Percentiles rank a stretch among this genome's conserved stretches.
Conservation (phyloP, 2,329 filamentous ascomycete species). For the Curvularia hawaiiensis region DNA sequence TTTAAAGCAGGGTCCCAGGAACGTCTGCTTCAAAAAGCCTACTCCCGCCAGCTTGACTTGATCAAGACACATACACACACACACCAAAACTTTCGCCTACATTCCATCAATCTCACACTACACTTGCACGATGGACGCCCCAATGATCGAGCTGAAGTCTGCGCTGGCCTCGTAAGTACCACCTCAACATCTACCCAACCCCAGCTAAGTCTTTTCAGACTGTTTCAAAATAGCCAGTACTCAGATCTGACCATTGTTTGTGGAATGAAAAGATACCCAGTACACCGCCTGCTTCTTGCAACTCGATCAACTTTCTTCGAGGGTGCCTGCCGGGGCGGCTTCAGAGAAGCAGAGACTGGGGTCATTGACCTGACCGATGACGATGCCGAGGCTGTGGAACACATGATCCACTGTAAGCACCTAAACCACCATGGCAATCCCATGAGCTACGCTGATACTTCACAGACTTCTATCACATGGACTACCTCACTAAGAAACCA, state of each 20-base stretch:
- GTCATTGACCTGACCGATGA: constrained; percentile 49
- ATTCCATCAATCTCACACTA: not conserved
- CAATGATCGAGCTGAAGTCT: constrained; percentile 52
- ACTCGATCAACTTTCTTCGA: constrained; percentile 55
- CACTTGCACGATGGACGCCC: constrained; percentile 45
- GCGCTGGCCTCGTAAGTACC: constrained; percentile 54
- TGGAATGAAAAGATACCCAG: constrained; percentile 52
- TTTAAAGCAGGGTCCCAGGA: constrained; percentile 18
- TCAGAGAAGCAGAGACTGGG: constrained; percentile 45
- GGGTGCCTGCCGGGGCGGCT: constrained; percentile 47
- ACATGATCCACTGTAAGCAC: constrained; percentile 50
- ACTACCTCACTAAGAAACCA: constrained; percentile 46
- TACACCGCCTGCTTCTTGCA: constrained; percentile 56
- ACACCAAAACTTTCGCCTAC: not conserved
- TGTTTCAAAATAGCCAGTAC: constrained; percentile 49
- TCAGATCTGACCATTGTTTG: constrained; percentile 56
- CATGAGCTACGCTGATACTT: constrained; percentile 23
- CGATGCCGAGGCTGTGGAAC: constrained; percentile 48
- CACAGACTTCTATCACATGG: constrained; percentile 50
- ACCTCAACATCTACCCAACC: constrained; percentile 5
- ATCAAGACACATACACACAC: not conserved
- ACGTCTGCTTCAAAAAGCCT: constrained; percentile 18
- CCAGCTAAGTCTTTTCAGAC: constrained; percentile 43
- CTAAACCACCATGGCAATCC: constrained; percentile 2
- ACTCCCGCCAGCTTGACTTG: constrained; percentile 1